These are phyloP conservation scores for Neolentinus lepideus DNA, from an alignment of 1,284 basidiomycete genomes.

Conservation along the genomic window DNA sequence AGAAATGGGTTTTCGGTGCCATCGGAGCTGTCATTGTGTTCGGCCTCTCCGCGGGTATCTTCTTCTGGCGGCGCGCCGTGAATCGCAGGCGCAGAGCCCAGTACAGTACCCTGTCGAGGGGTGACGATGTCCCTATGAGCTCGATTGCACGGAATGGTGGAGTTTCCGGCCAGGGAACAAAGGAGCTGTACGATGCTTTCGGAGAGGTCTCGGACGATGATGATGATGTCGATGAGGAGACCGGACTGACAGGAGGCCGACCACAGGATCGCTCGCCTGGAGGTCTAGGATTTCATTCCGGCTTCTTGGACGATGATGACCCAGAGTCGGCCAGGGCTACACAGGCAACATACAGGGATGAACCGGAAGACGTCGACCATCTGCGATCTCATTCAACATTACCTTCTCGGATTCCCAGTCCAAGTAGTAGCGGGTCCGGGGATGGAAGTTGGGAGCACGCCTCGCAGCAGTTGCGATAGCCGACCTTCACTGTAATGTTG, in stretches of 20 bases:
- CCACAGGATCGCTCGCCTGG: conserved; percentile 18
- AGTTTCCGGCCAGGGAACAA: conserved; percentile 45
- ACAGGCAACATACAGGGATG: conserved; percentile 45
- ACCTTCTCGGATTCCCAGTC: conserved; percentile 26
- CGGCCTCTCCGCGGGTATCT: conserved; percentile 52
- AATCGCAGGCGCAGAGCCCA: conserved; percentile 38
- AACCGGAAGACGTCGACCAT: conserved; percentile 31
- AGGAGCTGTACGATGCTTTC: conserved; percentile 90
- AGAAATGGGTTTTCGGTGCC: conserved; percentile 84
- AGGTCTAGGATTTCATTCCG: conserved; percentile 48
- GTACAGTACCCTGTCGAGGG: conserved; percentile 62
- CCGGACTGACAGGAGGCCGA: conserved; percentile 33
- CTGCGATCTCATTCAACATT: background rate
- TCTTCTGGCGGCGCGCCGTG: conserved; percentile 64
- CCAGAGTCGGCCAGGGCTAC: conserved; percentile 30
- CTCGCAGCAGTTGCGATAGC: conserved; percentile 25
- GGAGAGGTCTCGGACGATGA: conserved; percentile 76
- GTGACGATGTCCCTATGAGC: conserved; percentile 73
- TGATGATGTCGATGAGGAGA: conserved; percentile 58
- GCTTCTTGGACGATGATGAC: conserved; percentile 62
- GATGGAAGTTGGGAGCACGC: conserved; percentile 73
- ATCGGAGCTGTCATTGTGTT: conserved; percentile 67
- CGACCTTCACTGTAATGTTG: conserved; percentile 15
- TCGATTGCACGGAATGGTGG: conserved; percentile 31
- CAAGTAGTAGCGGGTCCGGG: conserved; percentile 41